phyloP scores from a whole-genome alignment of 2,329 filamentous ascomycete species.

The Cordyceps cicadae region DNA sequence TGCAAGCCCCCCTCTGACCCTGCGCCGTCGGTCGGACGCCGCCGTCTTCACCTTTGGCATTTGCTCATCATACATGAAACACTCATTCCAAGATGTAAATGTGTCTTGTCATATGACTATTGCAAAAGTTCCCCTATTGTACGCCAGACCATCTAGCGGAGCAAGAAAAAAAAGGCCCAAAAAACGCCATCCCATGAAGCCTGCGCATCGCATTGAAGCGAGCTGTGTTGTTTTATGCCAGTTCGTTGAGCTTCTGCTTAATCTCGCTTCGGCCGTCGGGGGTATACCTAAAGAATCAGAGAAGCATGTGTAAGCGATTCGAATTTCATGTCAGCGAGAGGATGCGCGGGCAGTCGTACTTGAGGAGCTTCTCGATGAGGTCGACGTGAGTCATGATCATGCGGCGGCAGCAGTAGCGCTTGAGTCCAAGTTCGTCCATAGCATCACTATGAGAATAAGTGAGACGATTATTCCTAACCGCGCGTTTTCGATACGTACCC shows the following conservation, averaged over 20 bases:
- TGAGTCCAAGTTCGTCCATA: slow-evolving; percentile 89
- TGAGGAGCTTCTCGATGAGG: slow-evolving; percentile 93
- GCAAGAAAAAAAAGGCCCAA: not conserved
- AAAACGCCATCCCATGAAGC: slow-evolving; percentile 12
- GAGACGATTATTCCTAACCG: slow-evolving; percentile 14
- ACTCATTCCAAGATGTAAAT: not conserved
- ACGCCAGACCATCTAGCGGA: slow-evolving; percentile 8
- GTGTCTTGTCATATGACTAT: not conserved
- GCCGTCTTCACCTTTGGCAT: not conserved
- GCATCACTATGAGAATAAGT: slow-evolving; percentile 61
- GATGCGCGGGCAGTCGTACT: slow-evolving; percentile 46
- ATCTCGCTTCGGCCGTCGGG: slow-evolving; percentile 42
- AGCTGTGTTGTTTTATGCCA: slow-evolving; percentile 5
- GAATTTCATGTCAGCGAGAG: not conserved
- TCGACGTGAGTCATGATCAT: slow-evolving; percentile 99
- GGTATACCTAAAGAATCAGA: slow-evolving; percentile 40
- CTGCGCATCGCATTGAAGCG: not conserved
- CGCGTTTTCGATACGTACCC: slow-evolving; percentile 47
- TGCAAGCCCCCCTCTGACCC: not conserved
- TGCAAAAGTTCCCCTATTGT: slow-evolving; percentile 2
- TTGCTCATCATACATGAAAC: not conserved
- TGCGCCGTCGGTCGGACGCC: not conserved
- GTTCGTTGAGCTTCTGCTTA: slow-evolving; percentile 13
- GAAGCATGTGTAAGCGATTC: not conserved
- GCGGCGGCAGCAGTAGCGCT: slow-evolving; percentile 94